These are phyloP conservation scores for Glycyrrhiza uralensis DNA, from an alignment of 306 rosid genomes.

Conservation along the genomic window DNA sequence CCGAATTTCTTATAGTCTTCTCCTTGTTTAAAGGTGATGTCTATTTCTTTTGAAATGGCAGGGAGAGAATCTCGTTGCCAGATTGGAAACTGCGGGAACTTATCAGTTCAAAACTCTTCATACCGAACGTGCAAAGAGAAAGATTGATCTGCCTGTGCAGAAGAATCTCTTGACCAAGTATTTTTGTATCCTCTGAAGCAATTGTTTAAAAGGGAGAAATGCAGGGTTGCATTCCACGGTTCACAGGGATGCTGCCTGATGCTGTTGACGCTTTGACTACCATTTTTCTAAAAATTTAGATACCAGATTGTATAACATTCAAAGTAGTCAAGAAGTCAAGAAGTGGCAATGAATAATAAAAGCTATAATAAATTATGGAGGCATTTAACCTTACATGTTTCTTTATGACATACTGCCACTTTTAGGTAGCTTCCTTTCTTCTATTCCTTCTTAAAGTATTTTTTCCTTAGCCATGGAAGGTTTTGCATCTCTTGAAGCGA, in stretches of 20 bases:
- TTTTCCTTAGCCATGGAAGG: conserved; percentile 70
- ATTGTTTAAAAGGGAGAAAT: conserved; percentile 12
- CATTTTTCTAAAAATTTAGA: not conserved
- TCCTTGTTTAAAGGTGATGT: conserved; percentile 20
- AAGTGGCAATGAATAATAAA: not conserved
- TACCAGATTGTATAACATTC: not conserved
- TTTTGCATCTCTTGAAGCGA: conserved; percentile 93
- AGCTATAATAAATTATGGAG: not conserved
- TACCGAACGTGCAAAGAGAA: conserved; percentile 58
- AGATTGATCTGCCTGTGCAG: conserved; percentile 81
- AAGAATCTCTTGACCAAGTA: conserved; percentile 85
- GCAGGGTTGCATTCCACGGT: conserved; percentile 7
- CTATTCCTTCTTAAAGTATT: not conserved
- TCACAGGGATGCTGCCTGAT: conserved; percentile 11
- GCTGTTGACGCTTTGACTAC: not conserved
- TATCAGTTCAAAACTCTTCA: conserved; percentile 40
- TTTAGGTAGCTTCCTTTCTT: not conserved
- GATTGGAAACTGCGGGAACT: conserved; percentile 27
- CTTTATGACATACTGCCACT: not conserved
- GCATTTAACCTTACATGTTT: conserved; percentile 9
- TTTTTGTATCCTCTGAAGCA: conserved; percentile 73
- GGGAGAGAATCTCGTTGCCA: conserved; percentile 41
- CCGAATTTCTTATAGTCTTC: not conserved
- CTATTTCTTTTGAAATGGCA: conserved; percentile 36
- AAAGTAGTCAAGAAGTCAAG: conserved; percentile 11